Evolutionary conservation across 148 eudicot species (phyloP), one percentile per base, ranked within the genome.

Genomic region (Camellia sinensis): DNA sequence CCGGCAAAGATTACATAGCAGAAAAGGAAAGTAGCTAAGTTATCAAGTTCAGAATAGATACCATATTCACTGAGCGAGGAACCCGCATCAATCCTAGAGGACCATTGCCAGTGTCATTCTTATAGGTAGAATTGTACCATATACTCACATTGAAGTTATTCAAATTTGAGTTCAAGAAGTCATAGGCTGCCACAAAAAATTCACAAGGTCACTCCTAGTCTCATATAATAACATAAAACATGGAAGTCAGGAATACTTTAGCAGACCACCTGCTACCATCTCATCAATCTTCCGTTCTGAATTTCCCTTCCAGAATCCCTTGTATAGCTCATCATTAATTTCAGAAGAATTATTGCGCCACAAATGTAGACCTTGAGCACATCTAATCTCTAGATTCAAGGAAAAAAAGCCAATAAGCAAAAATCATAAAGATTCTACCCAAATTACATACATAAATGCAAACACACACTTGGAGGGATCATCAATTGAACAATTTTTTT

Each of bases 291-390:
- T 83, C 74, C 83, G 77, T 78, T 85, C 88, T 2, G 87, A 77
- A 78, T 88, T 93, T 48, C 97, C 97, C 83, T 83, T 87, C 69
- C 78, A 71, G 78, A 87, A 93, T 82, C 98, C 97, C 82, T 88
- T 89, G 78, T 85, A 90, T 67, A 95, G 86, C 88, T 92, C 97
- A 87, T 90, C 82, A 76, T 93, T 92, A 68, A 95, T 88, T 79
- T 89, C 94, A 78, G 89, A 83, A 75, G 98, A 92, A 84, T 91
- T 93, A 81, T 93, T 93, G 70, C 97, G 94, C 98, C 98, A 95
- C 62, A 93, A 82, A 72, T 82, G 69, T 79, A 84, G 85, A 82
- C 97, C 91, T 86, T 82, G 89, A 73, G 83, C 81, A 83, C 98
- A 95, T 79, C 80, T 78, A 73, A 89, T 76, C 73, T 91, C 98